Evolutionary conservation across 768 basidiomycete species (phyloP), one percentile per base, ranked within the genome.

Genomic region (Termitomyces heimii): DNA sequence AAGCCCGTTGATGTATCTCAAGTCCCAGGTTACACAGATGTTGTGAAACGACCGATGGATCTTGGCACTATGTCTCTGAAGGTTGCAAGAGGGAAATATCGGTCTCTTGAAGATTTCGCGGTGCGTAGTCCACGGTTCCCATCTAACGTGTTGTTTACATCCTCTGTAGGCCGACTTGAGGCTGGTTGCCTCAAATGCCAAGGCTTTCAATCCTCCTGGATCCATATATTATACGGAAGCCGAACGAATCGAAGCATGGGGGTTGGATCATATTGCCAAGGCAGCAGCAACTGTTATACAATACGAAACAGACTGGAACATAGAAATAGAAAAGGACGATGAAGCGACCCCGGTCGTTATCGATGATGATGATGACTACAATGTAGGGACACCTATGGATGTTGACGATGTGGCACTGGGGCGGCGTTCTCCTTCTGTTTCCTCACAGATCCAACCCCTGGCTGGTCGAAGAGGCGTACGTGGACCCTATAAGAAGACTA

Each of bases 11-110:
- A 90, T 67, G 68, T 70, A 0, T 67, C 73, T 2, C 77, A 81
- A 61, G 84, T 89, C 0, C 78, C 84, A 12, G 83, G 83, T 1
- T 88, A 88, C 61, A 56, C 74, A 13, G 83, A 88, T 75, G 73
- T 85, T 48, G 83, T 98, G 51, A 86, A 88, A 63, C 77, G 78
- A 20, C 94, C 95, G 7, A 98, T 98, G 94, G 94, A 98, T 65
- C 77, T 98, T 55, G 89, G 90, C 0, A 94, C 94, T 0, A 89
- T 98, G 76, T 72, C 85, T 20, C 74, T 76, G 54, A 96, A 94
- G 71, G 88, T 94, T 45, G 79, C 79, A 57, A 81, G 73, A 65
- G 88, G 89, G 5, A 83, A 81, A 60, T 96, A 96, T 69, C 80
- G 86, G 20, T 88, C 87, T 3, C 69, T 92, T 48, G 89, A 92